Evolutionary conservation across 139 green algal genomes (phyloP).

Genomic region (Coccomyxa sp.): DNA sequence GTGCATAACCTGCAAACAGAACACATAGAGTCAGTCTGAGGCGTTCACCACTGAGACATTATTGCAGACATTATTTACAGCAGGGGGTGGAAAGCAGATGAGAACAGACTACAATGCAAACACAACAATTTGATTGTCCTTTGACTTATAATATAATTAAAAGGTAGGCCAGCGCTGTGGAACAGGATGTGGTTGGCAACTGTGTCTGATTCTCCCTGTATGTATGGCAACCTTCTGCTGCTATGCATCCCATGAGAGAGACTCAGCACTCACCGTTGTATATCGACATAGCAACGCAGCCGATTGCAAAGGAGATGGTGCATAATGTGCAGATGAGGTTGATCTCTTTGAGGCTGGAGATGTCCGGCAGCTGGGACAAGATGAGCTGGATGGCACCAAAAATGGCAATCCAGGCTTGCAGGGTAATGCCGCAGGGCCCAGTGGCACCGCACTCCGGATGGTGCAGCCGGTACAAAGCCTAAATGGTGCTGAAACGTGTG

Average conservation of each 20-base stretch:
- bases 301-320: conserved; percentile 26
- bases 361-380: conserved; percentile 34
- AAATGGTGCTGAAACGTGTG: neutral
- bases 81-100: too few relatives aligned
- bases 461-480: neutral
- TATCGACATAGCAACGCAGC: conserved; percentile 23
- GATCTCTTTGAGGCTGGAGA: conserved; percentile 24
- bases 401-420: conserved; percentile 31
- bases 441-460: neutral
- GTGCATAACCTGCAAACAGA: neutral
- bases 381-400: conserved; percentile 39
- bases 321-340: conserved; percentile 40
- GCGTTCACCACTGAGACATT: too few relatives aligned
- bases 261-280: conserved; percentile 2
- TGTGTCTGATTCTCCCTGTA: too few relatives aligned
- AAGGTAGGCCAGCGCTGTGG: too few relatives aligned
- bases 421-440: neutral
- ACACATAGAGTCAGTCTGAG: too few relatives aligned
- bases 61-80: too few relatives aligned
- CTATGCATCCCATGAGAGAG: too few relatives aligned
- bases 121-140: too few relatives aligned
- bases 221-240: too few relatives aligned
- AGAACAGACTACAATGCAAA: too few relatives aligned
- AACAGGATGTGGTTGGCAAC: too few relatives aligned
- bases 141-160: too few relatives aligned